Base-by-base conservation (phyloP, 106 monocot species). In the Hemerocallis citrina region DNA sequence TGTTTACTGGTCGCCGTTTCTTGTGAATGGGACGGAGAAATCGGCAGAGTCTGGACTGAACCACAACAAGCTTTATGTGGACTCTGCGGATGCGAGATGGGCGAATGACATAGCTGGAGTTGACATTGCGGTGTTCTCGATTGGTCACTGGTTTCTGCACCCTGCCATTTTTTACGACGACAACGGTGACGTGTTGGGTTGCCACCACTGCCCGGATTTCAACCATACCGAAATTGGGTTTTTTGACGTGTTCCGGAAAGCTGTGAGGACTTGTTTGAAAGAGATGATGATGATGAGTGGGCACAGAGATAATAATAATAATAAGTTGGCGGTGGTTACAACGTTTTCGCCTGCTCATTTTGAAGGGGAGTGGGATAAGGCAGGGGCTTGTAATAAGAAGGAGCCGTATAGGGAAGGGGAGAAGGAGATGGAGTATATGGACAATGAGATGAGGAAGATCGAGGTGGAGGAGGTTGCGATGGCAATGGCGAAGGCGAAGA, bases 331-430 rank as follows among this genome's bases (percentile, higher is more conserved):
- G 52, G 79, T 77, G 59, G 63, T 88, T 65, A 85, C 87, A 58
- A 91, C 96, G 21, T 98, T 98, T 60, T 81, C 96, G 54, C 87
- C 90, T 39, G 76, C 91, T 51, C 96, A 98, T 58, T 98, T 98
- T 59, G 91, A 91, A 42, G 91, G 87, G 62, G 91, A 85, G 43
- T 91, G 96, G 91, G 87, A 98, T 34, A 82, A 85, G 59, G 69
- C 71, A 0, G 81, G 81, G 27, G 83, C 91, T 5, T 98, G 96
- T 47, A 61, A 64, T 39, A 82, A 62, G 84, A 81, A 34, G 44
- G 81, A 75, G 74, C 95, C 95, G 12, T 89, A 77, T 54, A 56
- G 46, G 64, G 76, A 74, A 6, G 80, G 78, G 34, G 83, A 86
- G 81, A 84, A 72, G 76, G 64, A 57, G 57, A 62, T 87, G 81